phyloP scores from a whole-genome alignment of 2,329 filamentous ascomycete species.

The Talaromyces sp. region DNA sequence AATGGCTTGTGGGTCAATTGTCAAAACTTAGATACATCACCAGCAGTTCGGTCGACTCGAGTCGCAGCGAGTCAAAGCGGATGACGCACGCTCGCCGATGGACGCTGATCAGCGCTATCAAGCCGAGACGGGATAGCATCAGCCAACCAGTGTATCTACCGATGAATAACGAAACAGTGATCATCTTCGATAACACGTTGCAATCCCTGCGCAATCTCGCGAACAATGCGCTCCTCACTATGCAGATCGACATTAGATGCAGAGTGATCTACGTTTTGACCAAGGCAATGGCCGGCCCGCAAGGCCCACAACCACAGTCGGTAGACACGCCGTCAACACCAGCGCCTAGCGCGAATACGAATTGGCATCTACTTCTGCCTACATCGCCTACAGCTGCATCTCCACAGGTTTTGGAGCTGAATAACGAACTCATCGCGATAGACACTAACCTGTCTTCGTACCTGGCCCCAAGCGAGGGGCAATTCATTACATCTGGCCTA shows the following conservation, averaged over 20 bases:
- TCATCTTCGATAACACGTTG: constrained; percentile 83
- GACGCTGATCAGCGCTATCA: constrained; percentile 72
- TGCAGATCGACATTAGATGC: constrained; percentile 86
- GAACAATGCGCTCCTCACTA: constrained; percentile 72
- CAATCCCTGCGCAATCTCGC: constrained; percentile 79
- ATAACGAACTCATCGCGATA: constrained; percentile 79
- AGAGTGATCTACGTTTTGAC: constrained; percentile 78
- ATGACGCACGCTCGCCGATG: constrained; percentile 67
- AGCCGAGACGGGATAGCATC: constrained; percentile 53
- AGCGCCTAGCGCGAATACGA: constrained; percentile 69
- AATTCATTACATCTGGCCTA: constrained; percentile 74
- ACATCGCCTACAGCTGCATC: constrained; percentile 46
- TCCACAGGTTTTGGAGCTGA: constrained; percentile 75
- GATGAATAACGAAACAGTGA: constrained; percentile 80
- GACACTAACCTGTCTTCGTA: constrained; percentile 77
- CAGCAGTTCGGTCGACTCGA: constrained; percentile 57
- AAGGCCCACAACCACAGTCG: constrained; percentile 40
- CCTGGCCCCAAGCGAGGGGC: constrained; percentile 68
- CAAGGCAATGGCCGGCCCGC: constrained; percentile 59
- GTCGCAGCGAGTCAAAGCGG: constrained; percentile 43
- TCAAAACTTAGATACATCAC: constrained; percentile 80
- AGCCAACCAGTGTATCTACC: constrained; percentile 75
- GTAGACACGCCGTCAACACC: constrained; percentile 44
- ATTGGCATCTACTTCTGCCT: constrained; percentile 51
- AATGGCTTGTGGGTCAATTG: constrained; percentile 88